These are phyloP conservation scores for Solanum piurae DNA, from an alignment of 257 asterid species.

Conservation along the genomic window DNA sequence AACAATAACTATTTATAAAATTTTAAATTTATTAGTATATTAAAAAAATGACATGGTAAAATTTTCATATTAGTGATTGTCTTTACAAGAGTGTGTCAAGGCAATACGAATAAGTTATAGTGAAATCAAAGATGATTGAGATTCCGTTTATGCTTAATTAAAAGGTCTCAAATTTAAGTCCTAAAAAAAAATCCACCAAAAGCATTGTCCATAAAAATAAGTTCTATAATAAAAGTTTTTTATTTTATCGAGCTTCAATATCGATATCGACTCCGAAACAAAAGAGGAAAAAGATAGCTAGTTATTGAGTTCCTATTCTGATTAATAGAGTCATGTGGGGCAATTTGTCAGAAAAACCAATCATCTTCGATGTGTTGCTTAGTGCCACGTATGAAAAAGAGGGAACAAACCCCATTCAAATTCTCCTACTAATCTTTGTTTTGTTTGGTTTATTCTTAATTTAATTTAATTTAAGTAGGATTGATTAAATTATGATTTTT, in stretches of 20 bases:
- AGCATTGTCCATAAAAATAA: not conserved
- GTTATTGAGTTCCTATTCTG: not conserved
- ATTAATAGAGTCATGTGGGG: not conserved
- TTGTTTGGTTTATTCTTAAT: not conserved
- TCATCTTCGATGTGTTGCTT: not conserved
- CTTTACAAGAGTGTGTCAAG: not conserved
- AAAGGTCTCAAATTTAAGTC: too few relatives aligned
- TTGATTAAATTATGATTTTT: not conserved
- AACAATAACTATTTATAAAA: not conserved
- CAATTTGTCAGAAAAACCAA: not conserved
- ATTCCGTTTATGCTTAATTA: too few relatives aligned
- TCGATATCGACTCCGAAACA: not conserved
- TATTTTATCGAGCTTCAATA: not conserved
- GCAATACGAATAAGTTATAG: not conserved
- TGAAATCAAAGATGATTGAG: too few relatives aligned
- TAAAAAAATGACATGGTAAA: not conserved
- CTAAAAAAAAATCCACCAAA: too few relatives aligned
- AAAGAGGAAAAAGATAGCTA: not conserved
- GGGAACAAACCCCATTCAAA: not conserved
- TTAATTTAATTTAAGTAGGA: not conserved
- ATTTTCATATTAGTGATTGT: not conserved
- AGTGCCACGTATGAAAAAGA: constrained; percentile 1
- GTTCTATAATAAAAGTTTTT: too few relatives aligned
- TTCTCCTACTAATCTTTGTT: not conserved
- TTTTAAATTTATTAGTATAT: too few relatives aligned